Evolutionary conservation across 768 basidiomycete species (phyloP), one percentile per base, ranked within the genome.

Genomic region (Inosperma sp.): DNA sequence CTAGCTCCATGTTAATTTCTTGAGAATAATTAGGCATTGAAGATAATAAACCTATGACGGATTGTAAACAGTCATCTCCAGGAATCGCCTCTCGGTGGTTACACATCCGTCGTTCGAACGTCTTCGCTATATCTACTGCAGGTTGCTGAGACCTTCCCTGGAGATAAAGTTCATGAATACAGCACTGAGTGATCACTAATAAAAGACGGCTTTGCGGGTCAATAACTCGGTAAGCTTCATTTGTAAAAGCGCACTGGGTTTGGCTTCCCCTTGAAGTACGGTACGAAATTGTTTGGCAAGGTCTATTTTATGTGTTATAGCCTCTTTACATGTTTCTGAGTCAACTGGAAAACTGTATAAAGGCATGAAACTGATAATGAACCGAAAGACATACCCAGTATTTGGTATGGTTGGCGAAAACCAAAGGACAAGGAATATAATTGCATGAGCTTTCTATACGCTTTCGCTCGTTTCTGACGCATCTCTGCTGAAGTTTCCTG

Each of bases 151-250:
- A 62, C 52, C 78, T 81, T 10, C 92, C 93, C 49, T 86, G 80
- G 3, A 92, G 77, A 70, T 99, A 98, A 2, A 99, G 77, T 63
- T 92, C 90, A 57, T 93, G 84, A 34, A 99, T 93, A 64, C 86
- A 95, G 67, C 96, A 99, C 65, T 98, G 95, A 0, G 96, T 97
- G 66, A 99, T 97, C 95, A 99, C 96, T 97, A 58, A 58, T 63
- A 51, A 67, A 67, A 66, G 71, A 68, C 64, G 76, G 72, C 62
- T 70, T 64, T 19, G 14, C 30, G 29, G 3, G 33, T 41, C 48
- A 37, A 44, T 62, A 54, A 68, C 56, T 56, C 50, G 52, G 42
- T 60, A 42, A 52, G 51, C 34, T 40, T 37, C 6, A 30, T 30
- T 17, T 29, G 12, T 48, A 30, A 34, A 50, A 48, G 76, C 93